Evolutionary conservation across 1,284 basidiomycete genomes (phyloP).

Genomic region (Rhodofomes roseus): DNA sequence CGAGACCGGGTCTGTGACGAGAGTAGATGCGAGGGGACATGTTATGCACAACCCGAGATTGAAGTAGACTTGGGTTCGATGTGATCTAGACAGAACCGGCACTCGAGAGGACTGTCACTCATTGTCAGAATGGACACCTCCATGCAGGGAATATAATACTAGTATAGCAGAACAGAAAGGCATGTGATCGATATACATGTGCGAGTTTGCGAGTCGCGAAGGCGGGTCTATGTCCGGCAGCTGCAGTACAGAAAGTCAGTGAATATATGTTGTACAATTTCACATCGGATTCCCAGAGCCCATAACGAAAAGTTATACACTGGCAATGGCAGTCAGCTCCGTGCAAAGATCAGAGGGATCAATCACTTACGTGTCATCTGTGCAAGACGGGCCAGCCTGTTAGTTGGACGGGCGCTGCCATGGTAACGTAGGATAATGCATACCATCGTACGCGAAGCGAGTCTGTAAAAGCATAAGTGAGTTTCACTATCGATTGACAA

Average conservation of each 20-base stretch:
- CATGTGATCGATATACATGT: not conserved
- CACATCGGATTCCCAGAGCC: not conserved
- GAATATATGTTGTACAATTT: not conserved
- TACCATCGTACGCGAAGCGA: conserved; percentile 9
- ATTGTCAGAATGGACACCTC: too few relatives aligned
- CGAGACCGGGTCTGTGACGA: conserved; percentile 2
- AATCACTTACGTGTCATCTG: conserved; percentile 7
- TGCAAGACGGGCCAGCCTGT: not conserved
- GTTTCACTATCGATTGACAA: not conserved
- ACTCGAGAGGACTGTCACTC: too few relatives aligned
- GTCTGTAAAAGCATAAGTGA: conserved; percentile 12
- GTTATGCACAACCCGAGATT: not conserved
- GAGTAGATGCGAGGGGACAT: not conserved
- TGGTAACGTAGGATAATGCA: not conserved
- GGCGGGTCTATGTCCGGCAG: not conserved
- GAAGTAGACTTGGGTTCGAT: not conserved
- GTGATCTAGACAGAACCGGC: too few relatives aligned
- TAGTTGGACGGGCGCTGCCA: not conserved
- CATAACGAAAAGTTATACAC: not conserved
- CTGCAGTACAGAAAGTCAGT: not conserved
- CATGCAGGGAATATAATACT: too few relatives aligned
- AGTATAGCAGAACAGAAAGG: not conserved
- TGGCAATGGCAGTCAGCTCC: not conserved
- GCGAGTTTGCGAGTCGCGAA: not conserved
- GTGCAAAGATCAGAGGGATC: not conserved